A percentile compares a stretch with the other conserved stretches of the same genome.
Conservation (phyloP, 2,329 filamentous ascomycete genomes). For the Cercospora berteroae region DNA sequence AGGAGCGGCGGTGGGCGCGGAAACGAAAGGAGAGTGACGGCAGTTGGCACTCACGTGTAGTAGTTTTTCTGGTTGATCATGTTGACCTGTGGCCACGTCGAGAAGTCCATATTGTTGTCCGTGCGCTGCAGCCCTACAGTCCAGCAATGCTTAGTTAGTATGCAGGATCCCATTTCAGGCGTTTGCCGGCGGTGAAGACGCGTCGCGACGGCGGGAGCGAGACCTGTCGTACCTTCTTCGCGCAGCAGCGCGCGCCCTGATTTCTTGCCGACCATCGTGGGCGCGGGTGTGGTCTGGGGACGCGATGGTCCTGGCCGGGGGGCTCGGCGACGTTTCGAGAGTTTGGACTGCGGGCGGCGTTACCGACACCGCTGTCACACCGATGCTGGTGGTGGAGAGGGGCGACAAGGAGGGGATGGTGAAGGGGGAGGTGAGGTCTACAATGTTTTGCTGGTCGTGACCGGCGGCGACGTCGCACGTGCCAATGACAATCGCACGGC, state of each 20-base stretch:
- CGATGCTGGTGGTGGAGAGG: neutral
- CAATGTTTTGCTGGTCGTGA: neutral
- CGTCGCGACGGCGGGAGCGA: conserved; percentile 7
- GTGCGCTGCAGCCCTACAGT: conserved; percentile 81
- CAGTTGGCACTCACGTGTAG: conserved; percentile 69
- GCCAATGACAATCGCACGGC: neutral
- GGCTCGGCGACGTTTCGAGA: neutral
- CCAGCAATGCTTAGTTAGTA: conserved; percentile 24
- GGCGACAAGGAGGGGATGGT: neutral
- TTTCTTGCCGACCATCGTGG: conserved; percentile 63
- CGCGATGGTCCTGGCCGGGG: neutral
- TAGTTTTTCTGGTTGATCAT: conserved; percentile 99
- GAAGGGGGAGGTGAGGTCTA: neutral
- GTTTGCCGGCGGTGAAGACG: conserved; percentile 22
- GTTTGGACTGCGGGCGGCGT: conserved; percentile 7
- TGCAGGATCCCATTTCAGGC: conserved; percentile 26
- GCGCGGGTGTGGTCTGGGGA: neutral
- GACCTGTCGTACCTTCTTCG: conserved; percentile 53
- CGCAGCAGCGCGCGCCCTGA: conserved; percentile 60
- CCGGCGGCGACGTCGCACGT: neutral
- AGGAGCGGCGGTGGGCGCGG: neutral
- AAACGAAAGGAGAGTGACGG: neutral
- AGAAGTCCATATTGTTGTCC: conserved; percentile 96
- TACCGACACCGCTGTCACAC: neutral
- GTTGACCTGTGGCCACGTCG: conserved; percentile 85